These are phyloP conservation scores for Leccinum uliginosum DNA, from an alignment of 768 basidiomycete species.

Conservation along the genomic window DNA sequence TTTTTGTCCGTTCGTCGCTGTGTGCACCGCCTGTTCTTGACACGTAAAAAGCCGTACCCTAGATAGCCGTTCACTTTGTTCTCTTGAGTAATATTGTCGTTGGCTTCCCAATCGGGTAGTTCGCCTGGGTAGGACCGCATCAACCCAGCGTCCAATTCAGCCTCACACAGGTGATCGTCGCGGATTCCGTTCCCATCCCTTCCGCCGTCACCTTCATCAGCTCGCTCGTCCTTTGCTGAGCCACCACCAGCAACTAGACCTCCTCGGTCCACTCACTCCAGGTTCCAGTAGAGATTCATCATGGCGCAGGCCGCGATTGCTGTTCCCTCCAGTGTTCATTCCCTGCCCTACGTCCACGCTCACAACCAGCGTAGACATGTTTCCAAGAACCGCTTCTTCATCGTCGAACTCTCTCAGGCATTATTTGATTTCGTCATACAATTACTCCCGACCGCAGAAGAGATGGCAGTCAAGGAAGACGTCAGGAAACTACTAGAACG, in stretches of 20 bases:
- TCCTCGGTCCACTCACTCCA: not conserved
- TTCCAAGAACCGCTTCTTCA: slow-evolving; percentile 59
- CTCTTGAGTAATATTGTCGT: slow-evolving; percentile 6
- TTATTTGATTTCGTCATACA: slow-evolving; percentile 93
- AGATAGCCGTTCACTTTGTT: not conserved
- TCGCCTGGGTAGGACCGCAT: slow-evolving; percentile 13
- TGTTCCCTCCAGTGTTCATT: slow-evolving; percentile 17
- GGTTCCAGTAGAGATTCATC: not conserved
- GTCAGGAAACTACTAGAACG: slow-evolving; percentile 92
- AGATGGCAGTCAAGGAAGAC: slow-evolving; percentile 93
- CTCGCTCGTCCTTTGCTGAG: slow-evolving; percentile 3
- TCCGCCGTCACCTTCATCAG: slow-evolving; percentile 10
- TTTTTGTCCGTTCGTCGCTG: not conserved
- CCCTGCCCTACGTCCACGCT: slow-evolving; percentile 26
- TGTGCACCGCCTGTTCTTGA: not conserved
- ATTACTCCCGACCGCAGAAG: slow-evolving; percentile 83
- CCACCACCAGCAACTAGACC: slow-evolving; percentile 4
- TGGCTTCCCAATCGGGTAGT: slow-evolving; percentile 27
- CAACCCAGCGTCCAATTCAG: slow-evolving; percentile 12
- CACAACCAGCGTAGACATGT: slow-evolving; percentile 36
- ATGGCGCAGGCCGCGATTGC: slow-evolving; percentile 31
- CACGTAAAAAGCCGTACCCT: not conserved
- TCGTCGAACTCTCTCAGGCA: slow-evolving; percentile 79
- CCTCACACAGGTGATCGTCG: slow-evolving; percentile 25
- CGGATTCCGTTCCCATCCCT: slow-evolving; percentile 21